These are phyloP conservation scores for Botrytis cinerea DNA, from an alignment of 2,329 filamentous ascomycete genomes.

Conservation along the genomic window DNA sequence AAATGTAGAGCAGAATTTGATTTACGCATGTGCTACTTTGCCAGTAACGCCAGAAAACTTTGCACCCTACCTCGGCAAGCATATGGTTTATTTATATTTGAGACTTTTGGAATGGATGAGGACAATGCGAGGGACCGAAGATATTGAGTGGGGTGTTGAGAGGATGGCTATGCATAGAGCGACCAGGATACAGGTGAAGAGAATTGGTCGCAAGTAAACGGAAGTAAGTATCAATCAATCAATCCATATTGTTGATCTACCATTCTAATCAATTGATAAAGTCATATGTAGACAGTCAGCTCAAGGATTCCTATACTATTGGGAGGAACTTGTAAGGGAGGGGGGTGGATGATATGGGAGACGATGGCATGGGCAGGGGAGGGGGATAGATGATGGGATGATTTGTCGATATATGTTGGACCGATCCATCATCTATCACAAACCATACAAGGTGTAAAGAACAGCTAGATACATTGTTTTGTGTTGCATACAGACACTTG, in stretches of 20 bases:
- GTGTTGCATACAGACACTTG: neutral
- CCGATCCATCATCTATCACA: too few species aligned
- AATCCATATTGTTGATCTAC: neutral
- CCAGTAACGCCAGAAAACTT: neutral
- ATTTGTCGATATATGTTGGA: too few species aligned
- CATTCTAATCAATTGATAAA: neutral
- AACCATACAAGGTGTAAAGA: neutral
- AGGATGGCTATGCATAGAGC: neutral
- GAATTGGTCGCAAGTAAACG: neutral
- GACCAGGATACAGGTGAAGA: neutral
- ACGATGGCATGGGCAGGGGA: too few species aligned
- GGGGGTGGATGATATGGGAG: neutral
- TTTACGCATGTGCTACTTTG: neutral
- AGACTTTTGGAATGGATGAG: neutral
- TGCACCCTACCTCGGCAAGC: fast-evolving
- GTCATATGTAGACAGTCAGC: neutral
- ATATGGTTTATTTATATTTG: neutral
- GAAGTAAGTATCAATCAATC: neutral
- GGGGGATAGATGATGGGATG: neutral
- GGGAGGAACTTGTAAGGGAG: neutral
- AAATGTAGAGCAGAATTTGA: neutral
- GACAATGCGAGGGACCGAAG: too few species aligned
- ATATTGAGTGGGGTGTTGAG: neutral
- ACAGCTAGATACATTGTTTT: neutral
- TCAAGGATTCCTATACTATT: neutral